Conservation (phyloP, 2,329 filamentous ascomycete species). For the Didymella pinodella region DNA sequence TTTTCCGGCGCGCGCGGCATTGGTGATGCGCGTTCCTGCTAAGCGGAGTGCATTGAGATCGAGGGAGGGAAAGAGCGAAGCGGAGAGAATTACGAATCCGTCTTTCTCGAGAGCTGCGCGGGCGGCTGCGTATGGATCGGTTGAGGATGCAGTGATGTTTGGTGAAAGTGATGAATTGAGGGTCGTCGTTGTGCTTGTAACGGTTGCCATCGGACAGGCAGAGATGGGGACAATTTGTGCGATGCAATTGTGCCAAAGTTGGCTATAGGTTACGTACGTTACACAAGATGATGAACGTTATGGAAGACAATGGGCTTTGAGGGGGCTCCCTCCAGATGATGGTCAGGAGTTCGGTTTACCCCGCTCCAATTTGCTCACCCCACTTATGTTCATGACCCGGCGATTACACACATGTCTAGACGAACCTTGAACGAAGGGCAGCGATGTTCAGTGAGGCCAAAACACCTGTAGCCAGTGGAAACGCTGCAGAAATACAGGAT, state of each 20-base stretch:
- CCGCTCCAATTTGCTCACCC: slow-evolving; percentile 7
- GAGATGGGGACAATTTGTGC: not conserved
- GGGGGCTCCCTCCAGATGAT: not conserved
- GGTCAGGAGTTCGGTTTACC: not conserved
- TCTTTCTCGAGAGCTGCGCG: slow-evolving; percentile 68
- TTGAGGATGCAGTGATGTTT: not conserved
- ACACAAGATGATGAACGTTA: not conserved
- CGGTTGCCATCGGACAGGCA: not conserved
- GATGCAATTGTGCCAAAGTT: not conserved
- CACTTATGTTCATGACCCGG: not conserved
- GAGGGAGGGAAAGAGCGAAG: slow-evolving; percentile 63
- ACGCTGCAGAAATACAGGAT: too few species aligned
- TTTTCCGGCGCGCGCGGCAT: slow-evolving; percentile 69
- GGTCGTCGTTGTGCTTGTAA: not conserved
- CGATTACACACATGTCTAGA: not conserved
- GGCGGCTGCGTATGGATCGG: slow-evolving; percentile 40
- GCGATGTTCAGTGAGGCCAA: too few species aligned
- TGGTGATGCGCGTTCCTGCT: slow-evolving; percentile 66
- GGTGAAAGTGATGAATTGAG: not conserved
- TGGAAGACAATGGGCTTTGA: not conserved
- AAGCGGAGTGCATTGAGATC: slow-evolving; percentile 65
- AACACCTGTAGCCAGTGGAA: too few species aligned
- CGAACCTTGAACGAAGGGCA: not conserved
- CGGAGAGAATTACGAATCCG: slow-evolving; percentile 78
- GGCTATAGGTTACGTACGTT: not conserved